phyloP scores from a whole-genome alignment of 192 early-diverging fungal genomes.

The Obelidium mucronatum region DNA sequence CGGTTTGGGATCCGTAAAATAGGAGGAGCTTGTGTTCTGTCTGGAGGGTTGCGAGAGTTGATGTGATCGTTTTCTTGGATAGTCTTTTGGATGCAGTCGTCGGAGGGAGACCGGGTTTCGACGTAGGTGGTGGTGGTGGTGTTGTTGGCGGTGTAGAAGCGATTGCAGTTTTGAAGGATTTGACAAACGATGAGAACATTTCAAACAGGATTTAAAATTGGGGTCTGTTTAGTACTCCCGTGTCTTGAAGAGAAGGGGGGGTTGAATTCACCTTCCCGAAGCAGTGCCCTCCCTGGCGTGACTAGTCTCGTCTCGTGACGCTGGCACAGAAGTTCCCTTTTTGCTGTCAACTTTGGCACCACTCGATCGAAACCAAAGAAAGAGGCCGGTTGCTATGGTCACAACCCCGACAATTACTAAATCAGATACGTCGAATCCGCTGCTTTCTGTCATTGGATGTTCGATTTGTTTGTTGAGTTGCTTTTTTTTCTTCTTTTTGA shows the following conservation, averaged over 20 bases:
- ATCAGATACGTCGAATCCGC: slow-evolving; percentile 7
- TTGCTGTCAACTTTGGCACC: background rate
- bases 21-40: slow-evolving; percentile 69
- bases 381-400: slow-evolving; percentile 18
- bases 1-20: slow-evolving; percentile 98
- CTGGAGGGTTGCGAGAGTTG: slow-evolving; percentile 38
- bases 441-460: background rate
- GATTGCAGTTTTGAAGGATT: background rate
- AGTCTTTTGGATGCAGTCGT: background rate
- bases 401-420: slow-evolving; percentile 6
- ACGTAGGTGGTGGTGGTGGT: slow-evolving; percentile 10
- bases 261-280: background rate
- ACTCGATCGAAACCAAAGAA: background rate
- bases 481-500: background rate
- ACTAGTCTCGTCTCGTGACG: background rate
- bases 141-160: background rate
- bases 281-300: background rate
- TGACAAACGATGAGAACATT: slow-evolving; percentile 16
- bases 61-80: slow-evolving; percentile 53
- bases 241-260: background rate
- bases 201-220: background rate
- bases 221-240: background rate
- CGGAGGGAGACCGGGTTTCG: background rate
- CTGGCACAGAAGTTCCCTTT: background rate
- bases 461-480: background rate